phyloP scores from a whole-genome alignment of 768 basidiomycete genomes.

The Tricholoma hemisulphureum region DNA sequence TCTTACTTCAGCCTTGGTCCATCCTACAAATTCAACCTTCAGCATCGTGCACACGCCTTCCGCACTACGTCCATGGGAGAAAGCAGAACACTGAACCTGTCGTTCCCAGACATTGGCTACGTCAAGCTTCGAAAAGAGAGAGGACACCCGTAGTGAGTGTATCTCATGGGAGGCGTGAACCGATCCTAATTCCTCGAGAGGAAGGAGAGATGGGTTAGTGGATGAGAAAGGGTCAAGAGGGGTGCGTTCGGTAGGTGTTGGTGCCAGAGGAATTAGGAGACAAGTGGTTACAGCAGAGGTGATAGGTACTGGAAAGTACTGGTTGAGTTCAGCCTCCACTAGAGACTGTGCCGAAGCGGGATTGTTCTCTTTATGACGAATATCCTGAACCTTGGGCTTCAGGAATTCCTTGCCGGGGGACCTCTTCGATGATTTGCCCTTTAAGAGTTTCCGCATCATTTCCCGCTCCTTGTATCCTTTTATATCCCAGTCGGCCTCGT shows the following conservation, averaged over 20 bases:
- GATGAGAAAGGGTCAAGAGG: constrained; percentile 46
- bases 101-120: constrained; percentile 64
- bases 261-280: constrained; percentile 75
- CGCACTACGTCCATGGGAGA: constrained; percentile 39
- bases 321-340: constrained; percentile 43
- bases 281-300: constrained; percentile 52
- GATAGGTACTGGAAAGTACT: constrained; percentile 54
- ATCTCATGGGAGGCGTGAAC: constrained; percentile 52
- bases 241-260: constrained; percentile 65
- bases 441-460: constrained; percentile 24
- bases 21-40: constrained; percentile 70
- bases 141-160: constrained; percentile 64
- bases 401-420: constrained; percentile 32
- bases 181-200: constrained; percentile 48
- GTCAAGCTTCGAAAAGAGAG: constrained; percentile 72
- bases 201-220: constrained; percentile 44
- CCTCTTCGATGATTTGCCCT: constrained; percentile 24
- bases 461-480: constrained; percentile 47
- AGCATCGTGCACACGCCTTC: constrained; percentile 65
- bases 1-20: constrained; percentile 65
- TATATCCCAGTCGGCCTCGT: constrained; percentile 70
- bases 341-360: neutral
- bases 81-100: constrained; percentile 60
- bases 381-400: constrained; percentile 25
- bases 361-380: constrained; percentile 15